Percentiles rank a stretch among this genome's conserved stretches.
Conservation (phyloP, 179 eudicot species). For the Drosera spatulata region DNA sequence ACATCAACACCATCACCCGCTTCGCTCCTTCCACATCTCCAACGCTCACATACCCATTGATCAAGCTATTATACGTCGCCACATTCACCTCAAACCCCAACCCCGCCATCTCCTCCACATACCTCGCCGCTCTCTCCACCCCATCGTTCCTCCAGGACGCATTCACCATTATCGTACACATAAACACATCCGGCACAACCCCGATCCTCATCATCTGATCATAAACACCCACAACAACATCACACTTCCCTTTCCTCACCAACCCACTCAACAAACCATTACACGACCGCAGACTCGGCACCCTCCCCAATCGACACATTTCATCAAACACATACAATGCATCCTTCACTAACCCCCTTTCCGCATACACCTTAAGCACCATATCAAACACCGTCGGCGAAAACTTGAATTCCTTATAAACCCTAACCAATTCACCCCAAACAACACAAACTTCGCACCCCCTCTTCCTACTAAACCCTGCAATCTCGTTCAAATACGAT, state of each 20-base stretch:
- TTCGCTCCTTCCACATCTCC: conserved; percentile 51
- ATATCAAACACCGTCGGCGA: conserved; percentile 67
- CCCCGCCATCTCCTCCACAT: conserved; percentile 40
- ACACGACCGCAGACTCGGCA: conserved; percentile 65
- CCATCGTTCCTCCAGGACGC: conserved; percentile 62
- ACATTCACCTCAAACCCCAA: conserved; percentile 55
- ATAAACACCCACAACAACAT: conserved; percentile 40
- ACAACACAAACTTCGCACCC: conserved; percentile 11
- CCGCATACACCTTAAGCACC: conserved; percentile 49
- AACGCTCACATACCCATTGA: conserved; percentile 51
- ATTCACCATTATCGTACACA: conserved; percentile 57
- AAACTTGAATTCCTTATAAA: conserved; percentile 52
- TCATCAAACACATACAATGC: conserved; percentile 82
- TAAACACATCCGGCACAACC: conserved; percentile 52
- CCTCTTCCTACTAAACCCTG: conserved; percentile 17
- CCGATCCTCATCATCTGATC: conserved; percentile 51
- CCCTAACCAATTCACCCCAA: conserved; percentile 45
- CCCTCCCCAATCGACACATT: conserved; percentile 47
- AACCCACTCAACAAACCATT: conserved; percentile 57
- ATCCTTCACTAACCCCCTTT: conserved; percentile 40
- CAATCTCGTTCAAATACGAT: conserved; percentile 31
- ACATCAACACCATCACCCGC: conserved; percentile 50
- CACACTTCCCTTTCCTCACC: conserved; percentile 40
- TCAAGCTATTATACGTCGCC: conserved; percentile 65
- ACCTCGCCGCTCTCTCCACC: conserved; percentile 31